phyloP scores from a whole-genome alignment of 495 filamentous ascomycete species.

The Jackrogersella minutella region DNA sequence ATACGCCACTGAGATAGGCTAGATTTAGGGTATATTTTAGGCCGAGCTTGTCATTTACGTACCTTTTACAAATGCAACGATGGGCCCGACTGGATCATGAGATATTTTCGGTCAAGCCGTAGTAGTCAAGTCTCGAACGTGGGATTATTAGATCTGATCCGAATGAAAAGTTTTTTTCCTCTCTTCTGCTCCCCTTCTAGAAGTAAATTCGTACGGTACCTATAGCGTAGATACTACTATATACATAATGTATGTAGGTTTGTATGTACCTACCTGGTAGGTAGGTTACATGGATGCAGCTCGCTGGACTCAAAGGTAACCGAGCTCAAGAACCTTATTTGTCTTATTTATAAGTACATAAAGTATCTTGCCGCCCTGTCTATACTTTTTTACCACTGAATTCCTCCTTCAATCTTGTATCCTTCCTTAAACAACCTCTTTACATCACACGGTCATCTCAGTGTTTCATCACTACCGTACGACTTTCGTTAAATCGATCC shows the following conservation, averaged over 20 bases:
- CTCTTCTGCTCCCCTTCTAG: too few species aligned
- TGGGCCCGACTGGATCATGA: slow-evolving; percentile 31
- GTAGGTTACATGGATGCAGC: too few species aligned
- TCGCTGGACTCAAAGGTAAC: too few species aligned
- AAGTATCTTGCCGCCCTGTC: neutral
- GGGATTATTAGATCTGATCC: neutral
- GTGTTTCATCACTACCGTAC: neutral
- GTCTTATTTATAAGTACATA: too few species aligned
- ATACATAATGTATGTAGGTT: too few species aligned
- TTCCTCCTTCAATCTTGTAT: neutral
- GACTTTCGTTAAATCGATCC: slow-evolving; percentile 4
- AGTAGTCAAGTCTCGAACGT: slow-evolving; percentile 23
- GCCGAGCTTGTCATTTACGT: slow-evolving; percentile 11
- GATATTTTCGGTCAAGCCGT: slow-evolving; percentile 36
- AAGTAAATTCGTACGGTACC: too few species aligned
- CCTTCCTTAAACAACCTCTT: slow-evolving; percentile 8
- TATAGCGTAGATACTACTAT: slow-evolving; percentile 2
- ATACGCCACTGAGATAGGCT: slow-evolving; percentile 26
- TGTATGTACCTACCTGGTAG: too few species aligned
- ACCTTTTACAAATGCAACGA: neutral
- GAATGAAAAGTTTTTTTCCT: slow-evolving; percentile 33
- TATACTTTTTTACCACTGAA: slow-evolving; percentile 1
- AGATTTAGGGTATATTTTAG: slow-evolving; percentile 9
- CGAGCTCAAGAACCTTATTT: slow-evolving; percentile 10
- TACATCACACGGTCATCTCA: slow-evolving; percentile 21